Evolutionary conservation across 495 filamentous ascomycete genomes (phyloP).

Genomic region (Penicillium herquei): DNA sequence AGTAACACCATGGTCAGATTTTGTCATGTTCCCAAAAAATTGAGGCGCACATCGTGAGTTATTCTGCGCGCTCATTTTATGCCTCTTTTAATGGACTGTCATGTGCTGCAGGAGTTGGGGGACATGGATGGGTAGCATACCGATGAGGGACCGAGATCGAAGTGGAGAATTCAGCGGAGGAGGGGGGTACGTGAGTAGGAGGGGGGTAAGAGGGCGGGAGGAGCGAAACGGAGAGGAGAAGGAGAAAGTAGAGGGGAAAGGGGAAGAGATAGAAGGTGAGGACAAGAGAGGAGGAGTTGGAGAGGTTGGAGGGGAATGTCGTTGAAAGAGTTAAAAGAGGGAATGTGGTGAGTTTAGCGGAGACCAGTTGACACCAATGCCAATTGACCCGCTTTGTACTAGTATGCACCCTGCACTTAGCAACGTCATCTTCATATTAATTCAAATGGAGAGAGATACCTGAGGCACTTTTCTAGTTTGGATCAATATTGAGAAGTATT

Average conservation of each 20-base stretch:
- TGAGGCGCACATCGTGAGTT: constrained; percentile 3
- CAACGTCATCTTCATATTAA: not conserved
- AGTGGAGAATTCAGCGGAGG: constrained; percentile 30
- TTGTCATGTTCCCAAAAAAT: not conserved
- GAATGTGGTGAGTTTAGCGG: constrained; percentile 19
- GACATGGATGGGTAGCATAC: constrained; percentile 14
- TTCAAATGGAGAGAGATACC: not conserved
- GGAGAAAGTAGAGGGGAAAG: constrained; percentile 19
- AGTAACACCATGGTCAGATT: constrained; percentile 10
- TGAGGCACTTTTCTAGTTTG: too few relatives aligned
- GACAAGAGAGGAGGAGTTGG: constrained; percentile 20
- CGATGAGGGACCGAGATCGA: constrained; percentile 22
- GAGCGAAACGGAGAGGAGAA: constrained; percentile 13
- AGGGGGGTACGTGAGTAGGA: constrained; percentile 18
- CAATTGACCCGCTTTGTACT: constrained; percentile 6
- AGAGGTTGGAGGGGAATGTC: constrained; percentile 22
- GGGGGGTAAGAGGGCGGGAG: constrained; percentile 18
- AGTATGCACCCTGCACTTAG: not conserved
- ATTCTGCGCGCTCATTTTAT: not conserved
- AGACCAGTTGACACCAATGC: constrained; percentile 9
- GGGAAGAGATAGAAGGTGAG: constrained; percentile 17
- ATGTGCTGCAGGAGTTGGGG: not conserved
- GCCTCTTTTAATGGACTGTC: not conserved
- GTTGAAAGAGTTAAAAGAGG: constrained; percentile 29
- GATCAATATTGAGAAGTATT: too few relatives aligned